Conservation (phyloP, 495 filamentous ascomycete species). For the Lophium mytilinum region DNA sequence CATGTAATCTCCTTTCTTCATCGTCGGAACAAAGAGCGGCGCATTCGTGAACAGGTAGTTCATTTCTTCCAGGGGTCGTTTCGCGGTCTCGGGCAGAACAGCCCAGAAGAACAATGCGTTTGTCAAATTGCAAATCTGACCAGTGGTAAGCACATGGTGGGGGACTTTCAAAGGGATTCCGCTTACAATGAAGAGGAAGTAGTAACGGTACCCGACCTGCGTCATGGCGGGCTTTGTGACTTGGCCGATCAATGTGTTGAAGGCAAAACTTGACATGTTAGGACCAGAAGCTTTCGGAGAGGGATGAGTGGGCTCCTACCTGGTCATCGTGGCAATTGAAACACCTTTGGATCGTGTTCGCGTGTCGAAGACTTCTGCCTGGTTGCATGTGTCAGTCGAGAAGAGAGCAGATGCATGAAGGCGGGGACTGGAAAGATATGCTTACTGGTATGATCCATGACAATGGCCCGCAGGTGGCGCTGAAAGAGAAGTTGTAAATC, state of each 20-base stretch:
- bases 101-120: conserved; percentile 62
- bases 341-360: conserved; percentile 59
- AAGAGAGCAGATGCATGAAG: too few species aligned
- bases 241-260: conserved; percentile 69
- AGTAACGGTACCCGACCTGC: conserved; percentile 44
- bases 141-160: not conserved
- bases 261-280: conserved; percentile 43
- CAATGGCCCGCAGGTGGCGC: conserved; percentile 54
- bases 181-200: conserved; percentile 47
- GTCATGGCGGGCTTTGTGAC: conserved; percentile 55
- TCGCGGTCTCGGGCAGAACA: conserved; percentile 56
- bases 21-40: conserved; percentile 54
- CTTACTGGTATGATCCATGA: conserved; percentile 51
- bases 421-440: too few species aligned
- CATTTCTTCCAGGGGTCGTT: conserved; percentile 62
- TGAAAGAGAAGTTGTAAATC: conserved; percentile 64
- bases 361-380: conserved; percentile 62
- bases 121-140: conserved; percentile 41
- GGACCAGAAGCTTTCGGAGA: too few species aligned
- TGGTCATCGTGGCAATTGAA: conserved; percentile 54
- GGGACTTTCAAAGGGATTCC: not conserved
- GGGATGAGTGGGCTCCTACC: too few species aligned
- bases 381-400: too few species aligned
- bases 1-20: conserved; percentile 34
- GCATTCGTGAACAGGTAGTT: conserved; percentile 61